phyloP scores from a whole-genome alignment of 768 basidiomycete species.

The Tephrocybe sp. region DNA sequence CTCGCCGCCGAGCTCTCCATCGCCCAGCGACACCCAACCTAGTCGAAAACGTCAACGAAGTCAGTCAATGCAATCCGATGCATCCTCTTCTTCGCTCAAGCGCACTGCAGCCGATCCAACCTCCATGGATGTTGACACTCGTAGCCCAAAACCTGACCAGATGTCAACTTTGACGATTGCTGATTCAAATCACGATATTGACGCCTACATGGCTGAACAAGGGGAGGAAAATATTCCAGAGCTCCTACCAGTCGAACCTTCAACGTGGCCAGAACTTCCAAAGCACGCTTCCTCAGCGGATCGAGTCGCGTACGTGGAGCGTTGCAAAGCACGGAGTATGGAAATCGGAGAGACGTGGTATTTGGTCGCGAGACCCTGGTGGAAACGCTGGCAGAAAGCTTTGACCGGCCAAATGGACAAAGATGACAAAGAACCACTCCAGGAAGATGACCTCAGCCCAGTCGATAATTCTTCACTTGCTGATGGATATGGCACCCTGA shows the following conservation, averaged over 20 bases:
- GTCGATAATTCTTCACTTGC: constrained; percentile 73
- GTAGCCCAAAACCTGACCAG: constrained; percentile 39
- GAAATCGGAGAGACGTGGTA: constrained; percentile 75
- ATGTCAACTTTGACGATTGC: constrained; percentile 38
- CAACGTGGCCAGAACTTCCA: constrained; percentile 19
- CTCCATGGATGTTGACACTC: constrained; percentile 35
- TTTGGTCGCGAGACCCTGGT: constrained; percentile 71
- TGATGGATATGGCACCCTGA: constrained; percentile 44
- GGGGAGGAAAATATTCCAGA: constrained; percentile 37
- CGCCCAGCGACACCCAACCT: constrained; percentile 34
- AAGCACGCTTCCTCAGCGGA: constrained; percentile 33
- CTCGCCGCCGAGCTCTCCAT: constrained; percentile 44
- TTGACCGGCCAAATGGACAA: constrained; percentile 69
- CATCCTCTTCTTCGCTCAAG: constrained; percentile 73
- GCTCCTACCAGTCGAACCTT: constrained; percentile 23
- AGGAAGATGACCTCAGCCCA: constrained; percentile 64
- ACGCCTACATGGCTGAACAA: constrained; percentile 64
- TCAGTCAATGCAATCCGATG: constrained; percentile 70
- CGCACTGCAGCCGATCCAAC: constrained; percentile 73
- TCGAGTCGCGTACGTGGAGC: constrained; percentile 50
- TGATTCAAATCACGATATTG: constrained; percentile 55
- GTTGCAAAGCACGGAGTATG: constrained; percentile 47
- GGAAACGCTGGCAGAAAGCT: constrained; percentile 70
- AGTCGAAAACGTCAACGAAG: constrained; percentile 73
- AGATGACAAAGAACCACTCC: constrained; percentile 44